Base-by-base conservation (phyloP, 129 eudicot species). In the Arctium lappa region DNA sequence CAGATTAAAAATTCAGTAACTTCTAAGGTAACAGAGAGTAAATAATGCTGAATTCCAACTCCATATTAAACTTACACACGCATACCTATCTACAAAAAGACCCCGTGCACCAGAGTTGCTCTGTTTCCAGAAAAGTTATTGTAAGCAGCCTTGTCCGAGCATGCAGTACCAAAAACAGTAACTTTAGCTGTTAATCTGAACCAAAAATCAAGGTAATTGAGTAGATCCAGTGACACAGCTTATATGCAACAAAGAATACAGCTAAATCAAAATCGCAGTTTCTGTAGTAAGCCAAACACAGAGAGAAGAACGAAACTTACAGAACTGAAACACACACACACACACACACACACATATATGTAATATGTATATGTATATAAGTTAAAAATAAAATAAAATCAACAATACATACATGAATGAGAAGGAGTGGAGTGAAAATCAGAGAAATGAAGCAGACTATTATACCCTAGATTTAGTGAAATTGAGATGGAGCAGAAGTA, bases 221-320 rank as follows among this genome's bases (percentile, higher is more conserved):
- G 44, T 34, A 39, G 83, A 84, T 79, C 87, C 42, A 73, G 71
- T 30, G 3, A 22, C 65, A 48, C 38, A 32, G 33, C 22, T 75
- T 27, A 29, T 75, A 75, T 27, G 44, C 37, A 34, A 53, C 65
- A 15, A 53, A 32, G 18, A 46, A 34, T 18, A 48, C 77, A 70
- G 50, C 72, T n/a, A 50, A 72, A 71, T 33, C 33, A n/a, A 46
- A 80, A 72, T 2, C 40, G 9, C 33, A 66, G 32, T 6, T 30
- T 1, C 56, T 1, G 10, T 46, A 46, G 56, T 46, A 46, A 46
- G 56, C 15, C 10, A 46, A 46, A 50, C 62, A 50, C n/a, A 50
- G 46, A 5, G 46, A 7, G 46, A 40, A 40, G 46, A 40, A 38
- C 4, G 2, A 60, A 3, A 36, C 40, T 70, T 76, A 15, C 31